Percentiles rank a stretch among this genome's conserved stretches.
Conservation (phyloP, 805 yeast species). For the Wickerhamiella dianesei region DNA sequence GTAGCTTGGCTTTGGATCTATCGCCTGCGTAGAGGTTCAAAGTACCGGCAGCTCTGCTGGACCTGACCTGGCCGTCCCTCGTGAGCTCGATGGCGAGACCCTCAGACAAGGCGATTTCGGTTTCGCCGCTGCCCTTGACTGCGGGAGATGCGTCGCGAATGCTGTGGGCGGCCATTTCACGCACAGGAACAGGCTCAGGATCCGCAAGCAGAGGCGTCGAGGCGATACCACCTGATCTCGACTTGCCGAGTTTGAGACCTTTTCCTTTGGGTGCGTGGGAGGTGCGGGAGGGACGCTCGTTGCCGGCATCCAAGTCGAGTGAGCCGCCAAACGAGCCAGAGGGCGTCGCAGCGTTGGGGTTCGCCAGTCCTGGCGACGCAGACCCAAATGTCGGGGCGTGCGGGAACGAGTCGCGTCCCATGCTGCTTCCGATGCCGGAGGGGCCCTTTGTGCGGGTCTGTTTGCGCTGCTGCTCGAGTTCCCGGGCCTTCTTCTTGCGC, state of each 20-base stretch:
- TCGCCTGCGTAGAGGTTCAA: conserved; percentile 77
- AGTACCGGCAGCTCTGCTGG: conserved; percentile 78
- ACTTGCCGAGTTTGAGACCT: conserved; percentile 69
- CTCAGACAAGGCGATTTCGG: conserved; percentile 65
- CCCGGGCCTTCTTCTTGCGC: conserved; percentile 88
- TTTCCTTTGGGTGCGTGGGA: conserved; percentile 38
- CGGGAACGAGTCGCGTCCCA: not conserved
- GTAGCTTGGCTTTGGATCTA: conserved; percentile 52
- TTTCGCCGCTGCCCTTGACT: conserved; percentile 47
- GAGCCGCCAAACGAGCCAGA: conserved; percentile 4
- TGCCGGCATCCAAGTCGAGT: not conserved
- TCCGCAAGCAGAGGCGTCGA: conserved; percentile 23
- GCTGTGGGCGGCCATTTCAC: conserved; percentile 3
- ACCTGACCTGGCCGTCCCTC: conserved; percentile 56
- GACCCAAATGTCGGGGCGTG: not conserved
- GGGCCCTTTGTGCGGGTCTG: conserved; percentile 21
- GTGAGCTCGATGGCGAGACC: conserved; percentile 61
- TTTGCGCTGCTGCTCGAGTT: conserved; percentile 44
- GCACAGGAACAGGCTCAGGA: conserved; percentile 21
- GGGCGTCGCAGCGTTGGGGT: conserved; percentile 1
- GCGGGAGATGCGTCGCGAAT: conserved; percentile 10
- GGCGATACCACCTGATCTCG: conserved; percentile 19
- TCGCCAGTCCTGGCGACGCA: not conserved
- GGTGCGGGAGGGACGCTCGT: not conserved
- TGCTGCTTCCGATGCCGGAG: conserved; percentile 5